A percentile compares a stretch with the other conserved stretches of the same genome.
Evolutionary conservation across 2,329 filamentous ascomycete species (phyloP).

Genomic region (Geosmithia flava): DNA sequence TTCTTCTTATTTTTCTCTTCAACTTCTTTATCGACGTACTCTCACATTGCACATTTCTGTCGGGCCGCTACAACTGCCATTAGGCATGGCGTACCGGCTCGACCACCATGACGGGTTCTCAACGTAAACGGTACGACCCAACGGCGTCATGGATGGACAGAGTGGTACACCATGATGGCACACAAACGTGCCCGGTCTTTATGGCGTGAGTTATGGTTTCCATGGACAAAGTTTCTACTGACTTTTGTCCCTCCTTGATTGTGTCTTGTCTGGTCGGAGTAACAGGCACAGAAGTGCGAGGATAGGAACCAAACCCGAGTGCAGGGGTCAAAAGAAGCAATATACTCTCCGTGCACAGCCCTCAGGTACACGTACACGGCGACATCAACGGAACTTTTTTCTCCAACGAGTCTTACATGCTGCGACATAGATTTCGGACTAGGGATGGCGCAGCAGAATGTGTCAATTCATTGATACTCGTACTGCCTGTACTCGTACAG

Average conservation of each 20-base stretch:
- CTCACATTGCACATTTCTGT: not conserved
- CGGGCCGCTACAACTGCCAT: not conserved
- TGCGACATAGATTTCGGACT: not conserved
- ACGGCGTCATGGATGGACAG: not conserved
- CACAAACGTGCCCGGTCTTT: not conserved
- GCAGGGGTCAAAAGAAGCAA: too few species aligned
- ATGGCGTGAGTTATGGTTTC: not conserved
- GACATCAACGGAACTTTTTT: not conserved
- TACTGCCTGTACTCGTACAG: too few species aligned
- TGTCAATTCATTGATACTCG: too few species aligned
- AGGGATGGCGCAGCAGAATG: not conserved
- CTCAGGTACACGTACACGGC: too few species aligned
- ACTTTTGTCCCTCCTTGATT: not conserved
- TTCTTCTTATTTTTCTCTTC: too few species aligned
- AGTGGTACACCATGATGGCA: too few species aligned
- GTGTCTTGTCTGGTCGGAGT: not conserved
- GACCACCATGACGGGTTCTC: not conserved
- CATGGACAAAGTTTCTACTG: not conserved
- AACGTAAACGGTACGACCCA: not conserved
- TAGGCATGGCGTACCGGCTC: not conserved
- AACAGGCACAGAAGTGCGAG: too few species aligned
- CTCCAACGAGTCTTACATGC: not conserved
- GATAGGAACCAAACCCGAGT: too few species aligned
- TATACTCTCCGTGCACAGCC: too few species aligned
- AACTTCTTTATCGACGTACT: too few species aligned